These are phyloP conservation scores for Colletotrichum liriopes DNA, from an alignment of 2,329 filamentous ascomycete genomes.

Conservation along the genomic window DNA sequence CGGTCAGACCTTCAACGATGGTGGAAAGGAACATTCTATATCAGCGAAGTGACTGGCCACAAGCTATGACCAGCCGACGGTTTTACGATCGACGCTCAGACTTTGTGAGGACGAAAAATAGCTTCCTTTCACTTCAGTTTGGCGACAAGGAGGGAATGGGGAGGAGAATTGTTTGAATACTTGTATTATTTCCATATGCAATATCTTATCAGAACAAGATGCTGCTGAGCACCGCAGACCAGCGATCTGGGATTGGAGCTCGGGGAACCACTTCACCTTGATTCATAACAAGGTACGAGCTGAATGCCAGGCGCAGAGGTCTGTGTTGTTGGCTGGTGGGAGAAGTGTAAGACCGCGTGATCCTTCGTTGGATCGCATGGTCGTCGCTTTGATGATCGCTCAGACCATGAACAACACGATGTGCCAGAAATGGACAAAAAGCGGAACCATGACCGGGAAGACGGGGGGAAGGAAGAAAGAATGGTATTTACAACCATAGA, in stretches of 20 bases:
- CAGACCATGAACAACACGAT: neutral
- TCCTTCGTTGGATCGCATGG: neutral
- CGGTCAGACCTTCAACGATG: neutral
- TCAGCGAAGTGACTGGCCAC: neutral
- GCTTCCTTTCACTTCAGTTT: neutral
- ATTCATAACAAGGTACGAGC: neutral
- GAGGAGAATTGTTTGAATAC: neutral
- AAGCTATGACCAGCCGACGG: neutral
- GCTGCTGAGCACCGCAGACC: too few species aligned
- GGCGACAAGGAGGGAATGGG: too few species aligned
- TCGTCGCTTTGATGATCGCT: conserved; percentile 16
- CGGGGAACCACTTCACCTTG: neutral
- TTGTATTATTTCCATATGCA: neutral
- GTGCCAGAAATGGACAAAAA: neutral
- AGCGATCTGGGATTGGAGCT: too few species aligned
- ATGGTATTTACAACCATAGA: too few species aligned
- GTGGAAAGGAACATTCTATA: neutral
- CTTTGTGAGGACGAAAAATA: neutral
- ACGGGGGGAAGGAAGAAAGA: too few species aligned
- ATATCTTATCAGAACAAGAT: neutral
- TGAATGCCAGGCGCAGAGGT: neutral
- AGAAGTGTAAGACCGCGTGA: neutral
- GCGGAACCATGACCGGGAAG: neutral
- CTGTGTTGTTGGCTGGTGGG: conserved; percentile 14
- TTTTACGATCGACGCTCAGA: neutral